phyloP scores from a whole-genome alignment of 176 grass and related monocot genomes.

The Cymbopogon citratus region DNA sequence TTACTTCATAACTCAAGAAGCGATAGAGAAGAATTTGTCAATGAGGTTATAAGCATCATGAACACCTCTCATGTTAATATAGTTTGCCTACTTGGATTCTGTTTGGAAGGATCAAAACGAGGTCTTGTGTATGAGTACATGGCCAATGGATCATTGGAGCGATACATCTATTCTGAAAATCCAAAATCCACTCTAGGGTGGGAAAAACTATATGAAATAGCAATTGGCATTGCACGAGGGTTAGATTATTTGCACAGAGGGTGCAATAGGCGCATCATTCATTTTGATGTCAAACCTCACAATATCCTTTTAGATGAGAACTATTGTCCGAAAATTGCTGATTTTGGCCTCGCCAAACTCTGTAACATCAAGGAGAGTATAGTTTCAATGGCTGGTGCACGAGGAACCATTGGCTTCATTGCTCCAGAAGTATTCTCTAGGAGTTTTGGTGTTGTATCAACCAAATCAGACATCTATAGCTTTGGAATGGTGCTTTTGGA shows the following conservation, averaged over 20 bases:
- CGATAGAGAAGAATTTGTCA: neutral
- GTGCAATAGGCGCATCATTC: constrained; percentile 41
- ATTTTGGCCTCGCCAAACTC: constrained; percentile 56
- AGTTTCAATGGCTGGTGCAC: constrained; percentile 42
- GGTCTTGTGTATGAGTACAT: constrained; percentile 40
- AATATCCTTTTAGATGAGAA: constrained; percentile 50
- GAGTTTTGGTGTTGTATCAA: constrained; percentile 32
- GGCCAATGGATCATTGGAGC: constrained; percentile 54
- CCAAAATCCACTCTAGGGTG: constrained; percentile 30
- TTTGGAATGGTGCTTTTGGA: constrained; percentile 54
- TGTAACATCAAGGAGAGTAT: constrained; percentile 41
- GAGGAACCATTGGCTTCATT: constrained; percentile 54
- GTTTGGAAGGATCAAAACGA: constrained; percentile 20
- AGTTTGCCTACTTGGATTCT: constrained; percentile 11
- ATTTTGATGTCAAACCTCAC: constrained; percentile 62
- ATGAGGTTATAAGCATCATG: constrained; percentile 23
- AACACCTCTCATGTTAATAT: constrained; percentile 27
- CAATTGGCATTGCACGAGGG: constrained; percentile 38
- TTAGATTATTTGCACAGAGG: constrained; percentile 50
- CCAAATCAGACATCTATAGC: constrained; percentile 46
- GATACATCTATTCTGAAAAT: constrained; percentile 39
- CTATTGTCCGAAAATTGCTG: constrained; percentile 47
- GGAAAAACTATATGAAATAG: constrained; percentile 39
- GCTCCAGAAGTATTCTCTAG: constrained; percentile 53
- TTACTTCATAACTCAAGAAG: neutral